These are phyloP conservation scores for Neurospora pannonica DNA, from an alignment of 495 filamentous ascomycete species.

Conservation along the genomic window DNA sequence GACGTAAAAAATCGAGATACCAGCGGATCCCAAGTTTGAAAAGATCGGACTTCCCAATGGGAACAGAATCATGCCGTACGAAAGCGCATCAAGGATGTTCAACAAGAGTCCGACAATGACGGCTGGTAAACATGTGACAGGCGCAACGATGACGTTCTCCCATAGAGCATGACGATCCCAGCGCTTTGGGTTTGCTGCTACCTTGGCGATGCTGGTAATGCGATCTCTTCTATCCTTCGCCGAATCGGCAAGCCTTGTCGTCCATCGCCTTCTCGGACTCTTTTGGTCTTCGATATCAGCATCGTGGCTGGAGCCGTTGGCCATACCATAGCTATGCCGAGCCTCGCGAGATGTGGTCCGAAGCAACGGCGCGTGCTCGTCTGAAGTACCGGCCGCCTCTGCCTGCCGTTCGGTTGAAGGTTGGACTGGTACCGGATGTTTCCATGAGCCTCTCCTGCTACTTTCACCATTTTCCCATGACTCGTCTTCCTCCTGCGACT, in stretches of 20 bases:
- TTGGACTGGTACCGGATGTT: background rate
- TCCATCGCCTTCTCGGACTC: constrained; percentile 8
- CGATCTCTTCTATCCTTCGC: constrained; percentile 2
- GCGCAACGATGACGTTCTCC: constrained; percentile 53
- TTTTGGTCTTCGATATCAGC: constrained; percentile 34
- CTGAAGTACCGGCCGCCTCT: constrained; percentile 13
- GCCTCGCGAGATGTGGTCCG: constrained; percentile 16
- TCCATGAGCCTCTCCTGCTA: constrained; percentile 1
- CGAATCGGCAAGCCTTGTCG: constrained; percentile 1
- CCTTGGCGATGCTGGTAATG: constrained; percentile 6
- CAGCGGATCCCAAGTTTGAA: constrained; percentile 71
- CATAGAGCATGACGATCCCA: constrained; percentile 63
- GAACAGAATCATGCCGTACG: constrained; percentile 95
- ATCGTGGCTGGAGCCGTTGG: constrained; percentile 8
- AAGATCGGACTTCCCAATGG: constrained; percentile 82
- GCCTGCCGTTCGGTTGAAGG: background rate
- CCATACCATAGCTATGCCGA: constrained; percentile 13
- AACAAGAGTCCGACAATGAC: constrained; percentile 82
- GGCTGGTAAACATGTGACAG: constrained; percentile 64
- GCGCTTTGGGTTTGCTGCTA: constrained; percentile 48
- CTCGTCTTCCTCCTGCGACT: constrained; percentile 11
- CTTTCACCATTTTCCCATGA: background rate
- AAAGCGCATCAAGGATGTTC: constrained; percentile 88
- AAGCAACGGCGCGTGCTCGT: constrained; percentile 31
- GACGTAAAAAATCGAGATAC: constrained; percentile 97